Evolutionary conservation across 2,329 filamentous ascomycete genomes (phyloP).

Genomic region (Pseudogymnoascus sp.): DNA sequence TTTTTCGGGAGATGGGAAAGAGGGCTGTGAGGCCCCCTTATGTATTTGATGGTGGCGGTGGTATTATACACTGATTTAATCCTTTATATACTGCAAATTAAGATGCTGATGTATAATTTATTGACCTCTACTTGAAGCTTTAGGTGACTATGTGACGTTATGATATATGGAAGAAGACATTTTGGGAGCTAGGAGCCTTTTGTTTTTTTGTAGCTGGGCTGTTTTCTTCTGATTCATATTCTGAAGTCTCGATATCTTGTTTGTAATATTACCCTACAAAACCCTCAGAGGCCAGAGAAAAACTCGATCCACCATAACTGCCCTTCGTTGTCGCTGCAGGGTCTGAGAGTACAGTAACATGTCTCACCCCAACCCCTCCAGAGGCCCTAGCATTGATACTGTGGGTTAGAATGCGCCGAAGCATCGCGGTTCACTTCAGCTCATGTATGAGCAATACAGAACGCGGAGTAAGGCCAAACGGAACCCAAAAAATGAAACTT

Average conservation of each 20-base stretch:
- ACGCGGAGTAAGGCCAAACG: too few species aligned
- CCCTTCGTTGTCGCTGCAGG: background rate
- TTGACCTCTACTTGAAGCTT: background rate
- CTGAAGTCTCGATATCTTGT: background rate
- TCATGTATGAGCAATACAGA: background rate
- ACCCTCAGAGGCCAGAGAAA: background rate
- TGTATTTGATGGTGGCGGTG: background rate
- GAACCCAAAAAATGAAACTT: background rate
- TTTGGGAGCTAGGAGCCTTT: background rate
- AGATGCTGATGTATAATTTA: background rate
- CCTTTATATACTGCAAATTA: background rate
- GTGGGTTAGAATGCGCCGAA: background rate
- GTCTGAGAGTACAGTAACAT: background rate
- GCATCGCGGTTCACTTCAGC: background rate
- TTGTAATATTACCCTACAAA: background rate
- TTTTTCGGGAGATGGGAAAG: background rate
- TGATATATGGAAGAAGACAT: background rate
- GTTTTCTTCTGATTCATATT: background rate
- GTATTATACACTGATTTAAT: background rate
- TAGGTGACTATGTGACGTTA: background rate
- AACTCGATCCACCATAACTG: background rate
- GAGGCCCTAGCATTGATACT: background rate
- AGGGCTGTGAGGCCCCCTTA: background rate
- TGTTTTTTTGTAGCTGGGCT: too few species aligned
- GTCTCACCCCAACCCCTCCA: background rate